Percentiles rank a stretch among this genome's conserved stretches.
These are phyloP conservation scores for Blakeslea trispora DNA, from an alignment of 371 early-diverging fungal species.

Conservation along the genomic window DNA sequence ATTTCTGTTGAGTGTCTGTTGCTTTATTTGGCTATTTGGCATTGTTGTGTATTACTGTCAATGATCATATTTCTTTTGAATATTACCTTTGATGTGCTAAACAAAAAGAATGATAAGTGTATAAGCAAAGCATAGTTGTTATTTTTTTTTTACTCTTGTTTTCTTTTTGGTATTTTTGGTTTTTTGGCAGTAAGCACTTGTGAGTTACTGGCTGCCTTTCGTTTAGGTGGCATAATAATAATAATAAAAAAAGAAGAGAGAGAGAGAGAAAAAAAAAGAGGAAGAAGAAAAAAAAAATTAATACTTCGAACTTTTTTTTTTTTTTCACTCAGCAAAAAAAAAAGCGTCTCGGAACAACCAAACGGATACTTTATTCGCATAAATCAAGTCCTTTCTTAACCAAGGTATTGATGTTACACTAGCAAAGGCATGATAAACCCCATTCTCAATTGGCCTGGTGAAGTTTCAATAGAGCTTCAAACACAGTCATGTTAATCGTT, in stretches of 20 bases:
- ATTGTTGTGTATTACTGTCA: too few relatives aligned
- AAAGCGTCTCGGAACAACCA: too few relatives aligned
- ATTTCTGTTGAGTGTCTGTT: slow-evolving; percentile 5
- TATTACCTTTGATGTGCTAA: slow-evolving; percentile 9
- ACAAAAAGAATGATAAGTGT: neutral
- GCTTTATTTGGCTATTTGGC: slow-evolving; percentile 7
- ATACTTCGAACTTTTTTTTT: neutral
- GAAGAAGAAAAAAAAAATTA: neutral
- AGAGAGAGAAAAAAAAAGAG: slow-evolving; percentile 1
- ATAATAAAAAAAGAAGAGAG: slow-evolving; percentile 3
- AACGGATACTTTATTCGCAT: too few relatives aligned
- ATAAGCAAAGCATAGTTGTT: neutral
- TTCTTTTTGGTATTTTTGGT: slow-evolving; percentile 7
- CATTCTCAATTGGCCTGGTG: slow-evolving; percentile 1
- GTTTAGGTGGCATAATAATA: slow-evolving; percentile 29
- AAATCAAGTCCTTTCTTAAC: too few relatives aligned
- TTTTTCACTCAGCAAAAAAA: neutral
- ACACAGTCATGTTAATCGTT: slow-evolving; percentile 69
- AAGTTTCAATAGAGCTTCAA: slow-evolving; percentile 60
- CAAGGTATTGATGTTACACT: too few relatives aligned
- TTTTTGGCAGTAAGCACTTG: slow-evolving; percentile 4
- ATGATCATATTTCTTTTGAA: too few relatives aligned
- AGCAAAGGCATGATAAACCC: too few relatives aligned
- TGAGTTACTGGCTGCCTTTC: slow-evolving; percentile 11
- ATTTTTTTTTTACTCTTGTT: slow-evolving; percentile 3